Conservation (phyloP, 1,284 basidiomycete genomes). For the Paramarasmius palmivorus region DNA sequence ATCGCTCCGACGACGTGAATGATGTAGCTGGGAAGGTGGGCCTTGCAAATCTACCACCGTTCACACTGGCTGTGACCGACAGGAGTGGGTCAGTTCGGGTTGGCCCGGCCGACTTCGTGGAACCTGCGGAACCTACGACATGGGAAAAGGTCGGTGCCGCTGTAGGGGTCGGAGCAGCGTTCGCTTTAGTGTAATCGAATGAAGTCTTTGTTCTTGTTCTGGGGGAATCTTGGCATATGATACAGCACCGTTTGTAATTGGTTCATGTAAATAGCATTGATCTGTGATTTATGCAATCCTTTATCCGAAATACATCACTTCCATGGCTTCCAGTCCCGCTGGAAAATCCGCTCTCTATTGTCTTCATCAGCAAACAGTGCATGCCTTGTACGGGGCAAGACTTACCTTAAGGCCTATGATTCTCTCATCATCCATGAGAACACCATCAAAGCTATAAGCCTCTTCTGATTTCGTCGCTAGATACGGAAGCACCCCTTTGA, state of each 20-base stretch:
- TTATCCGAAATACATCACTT: constrained; percentile 1
- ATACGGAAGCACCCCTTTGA: constrained; percentile 11
- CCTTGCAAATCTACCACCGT: constrained; percentile 20
- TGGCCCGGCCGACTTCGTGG: too few relatives aligned
- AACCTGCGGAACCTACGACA: too few relatives aligned
- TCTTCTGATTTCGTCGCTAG: constrained; percentile 1
- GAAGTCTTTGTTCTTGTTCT: too few relatives aligned
- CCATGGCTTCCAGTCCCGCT: neutral
- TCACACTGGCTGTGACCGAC: constrained; percentile 11
- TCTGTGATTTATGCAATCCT: neutral
- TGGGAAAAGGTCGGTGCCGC: too few relatives aligned
- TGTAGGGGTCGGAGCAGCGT: too few relatives aligned
- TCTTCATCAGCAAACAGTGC: neutral
- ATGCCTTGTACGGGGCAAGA: too few relatives aligned
- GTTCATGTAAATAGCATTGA: neutral
- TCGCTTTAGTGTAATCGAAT: too few relatives aligned
- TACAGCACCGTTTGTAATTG: neutral
- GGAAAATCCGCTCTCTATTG: neutral
- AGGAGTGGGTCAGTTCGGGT: neutral
- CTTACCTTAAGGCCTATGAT: constrained; percentile 10
- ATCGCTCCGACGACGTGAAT: constrained; percentile 12
- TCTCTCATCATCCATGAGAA: constrained; percentile 13
- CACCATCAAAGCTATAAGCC: constrained; percentile 7
- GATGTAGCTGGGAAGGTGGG: constrained; percentile 15
- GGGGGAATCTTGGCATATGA: neutral